A percentile compares a stretch with the other conserved stretches of the same genome.
phyloP scores from a whole-genome alignment of 106 monocot genomes.

The Dendrobium huoshanense region DNA sequence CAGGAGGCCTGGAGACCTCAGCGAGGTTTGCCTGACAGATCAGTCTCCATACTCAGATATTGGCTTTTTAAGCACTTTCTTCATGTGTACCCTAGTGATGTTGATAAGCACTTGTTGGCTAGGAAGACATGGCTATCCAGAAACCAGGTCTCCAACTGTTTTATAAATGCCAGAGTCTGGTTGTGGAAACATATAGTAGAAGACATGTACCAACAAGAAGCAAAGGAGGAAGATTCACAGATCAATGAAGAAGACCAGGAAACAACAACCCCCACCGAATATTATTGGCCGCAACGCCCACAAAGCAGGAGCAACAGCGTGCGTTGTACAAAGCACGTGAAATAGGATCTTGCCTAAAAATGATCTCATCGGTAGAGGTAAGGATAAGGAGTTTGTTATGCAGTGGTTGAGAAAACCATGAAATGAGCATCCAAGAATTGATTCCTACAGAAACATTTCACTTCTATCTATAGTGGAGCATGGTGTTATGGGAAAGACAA shows the following conservation, averaged over 20 bases:
- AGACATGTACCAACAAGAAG: constrained; percentile 92
- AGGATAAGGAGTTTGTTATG: no score
- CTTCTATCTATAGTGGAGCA: no score
- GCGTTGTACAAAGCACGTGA: no score
- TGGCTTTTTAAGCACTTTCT: constrained; percentile 24
- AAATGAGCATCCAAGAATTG: no score
- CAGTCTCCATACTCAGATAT: no score
- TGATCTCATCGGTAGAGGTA: no score
- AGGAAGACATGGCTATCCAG: constrained; percentile 91
- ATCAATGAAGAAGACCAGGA: background rate
- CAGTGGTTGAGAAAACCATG: no score
- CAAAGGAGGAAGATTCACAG: constrained; percentile 30
- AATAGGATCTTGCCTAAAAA: no score
- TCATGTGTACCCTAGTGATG: constrained; percentile 91
- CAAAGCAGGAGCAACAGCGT: constrained; percentile 6
- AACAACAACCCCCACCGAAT: background rate
- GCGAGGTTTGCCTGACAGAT: no score
- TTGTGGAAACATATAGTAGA: constrained; percentile 99
- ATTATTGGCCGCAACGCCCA: constrained; percentile 1
- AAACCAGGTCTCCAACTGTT: constrained; percentile 99
- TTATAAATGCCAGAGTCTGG: constrained; percentile 89
- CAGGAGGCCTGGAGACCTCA: no score
- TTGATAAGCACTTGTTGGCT: constrained; percentile 94
- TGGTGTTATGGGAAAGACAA: no score
- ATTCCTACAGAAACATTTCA: no score